These are phyloP conservation scores for Raphanus hybrid DNA, from an alignment of 441 rosid species.

Conservation along the genomic window DNA sequence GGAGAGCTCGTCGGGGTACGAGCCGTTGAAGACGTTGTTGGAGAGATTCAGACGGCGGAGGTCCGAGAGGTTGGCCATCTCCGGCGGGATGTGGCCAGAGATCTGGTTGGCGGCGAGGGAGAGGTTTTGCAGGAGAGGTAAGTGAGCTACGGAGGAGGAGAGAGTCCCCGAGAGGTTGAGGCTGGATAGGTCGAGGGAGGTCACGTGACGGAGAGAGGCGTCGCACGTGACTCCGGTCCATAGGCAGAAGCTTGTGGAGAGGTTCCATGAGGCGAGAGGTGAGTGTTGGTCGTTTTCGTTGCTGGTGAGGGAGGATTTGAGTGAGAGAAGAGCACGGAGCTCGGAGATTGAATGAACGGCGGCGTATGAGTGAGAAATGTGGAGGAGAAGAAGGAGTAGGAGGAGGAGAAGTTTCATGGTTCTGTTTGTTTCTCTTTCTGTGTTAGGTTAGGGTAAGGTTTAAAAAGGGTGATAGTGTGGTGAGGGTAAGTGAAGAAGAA, in stretches of 20 bases:
- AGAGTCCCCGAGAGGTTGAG: slow-evolving; percentile 30
- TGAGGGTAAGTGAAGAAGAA: slow-evolving; percentile 32
- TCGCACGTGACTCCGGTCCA: slow-evolving; percentile 74
- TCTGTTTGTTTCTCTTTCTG: slow-evolving; percentile 47
- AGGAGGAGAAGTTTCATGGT: slow-evolving; percentile 25
- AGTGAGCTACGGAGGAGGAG: neutral
- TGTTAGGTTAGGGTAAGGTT: slow-evolving; percentile 9
- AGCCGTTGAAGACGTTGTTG: slow-evolving; percentile 5
- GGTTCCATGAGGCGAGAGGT: slow-evolving; percentile 64
- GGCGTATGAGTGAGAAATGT: slow-evolving; percentile 37
- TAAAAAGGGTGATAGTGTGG: slow-evolving; percentile 15
- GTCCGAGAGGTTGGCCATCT: neutral
- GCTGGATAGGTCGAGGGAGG: slow-evolving; percentile 64
- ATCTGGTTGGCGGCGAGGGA: slow-evolving; percentile 1
- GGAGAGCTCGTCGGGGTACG: neutral
- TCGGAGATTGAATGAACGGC: slow-evolving; percentile 49
- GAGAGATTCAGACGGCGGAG: neutral
- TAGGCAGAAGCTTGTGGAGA: slow-evolving; percentile 51
- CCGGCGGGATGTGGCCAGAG: slow-evolving; percentile 2
- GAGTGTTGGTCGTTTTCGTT: slow-evolving; percentile 46
- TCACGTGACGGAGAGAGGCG: slow-evolving; percentile 56
- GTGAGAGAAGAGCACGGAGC: slow-evolving; percentile 63
- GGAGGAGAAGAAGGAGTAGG: slow-evolving; percentile 50
- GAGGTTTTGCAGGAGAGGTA: neutral
- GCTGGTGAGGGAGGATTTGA: slow-evolving; percentile 36